Evolutionary conservation across 1,139 yeast genomes (phyloP), one percentile per base, ranked within the genome.

Genomic region (Hanseniaspora sp.): DNA sequence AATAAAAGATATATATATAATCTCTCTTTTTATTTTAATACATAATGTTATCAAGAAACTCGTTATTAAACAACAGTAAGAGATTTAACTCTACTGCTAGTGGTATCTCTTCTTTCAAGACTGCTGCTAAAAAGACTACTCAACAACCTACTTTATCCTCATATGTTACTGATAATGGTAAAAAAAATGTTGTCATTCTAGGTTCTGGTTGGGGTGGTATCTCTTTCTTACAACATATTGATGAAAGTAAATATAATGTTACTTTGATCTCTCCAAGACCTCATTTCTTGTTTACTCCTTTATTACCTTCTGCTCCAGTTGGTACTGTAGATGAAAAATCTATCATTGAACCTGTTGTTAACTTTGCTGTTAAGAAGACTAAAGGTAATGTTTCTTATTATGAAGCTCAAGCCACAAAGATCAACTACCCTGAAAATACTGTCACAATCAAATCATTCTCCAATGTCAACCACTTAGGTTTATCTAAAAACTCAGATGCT

Each of bases 171-270:
- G 58, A 61, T 37, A 59, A 61, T 47, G 48, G 53, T 8, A 71
- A 69, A 60, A 71, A 71, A 57, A 67, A 66, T 44, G 67, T 71
- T 48, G 95, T 88, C 52, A 81, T 90, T 57, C 77, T 90, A 61
- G 97, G 97, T 57, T 80, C 95, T 46, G 96, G 96, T 56, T 90
- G 96, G 96, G 96, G 95, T 60, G 83, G 95, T 23, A 82, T 85
- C 56, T 80, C 90, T 3, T 75, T 88, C 63, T 76, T 90, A 67
- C 87, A 88, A 73, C 80, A 83, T 69, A 78, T 90, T 67, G 96
- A 90, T 69, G 83, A 96, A 56, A 75, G 87, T 56, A 78, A 83
- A 68, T 90, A 88, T 74, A 86, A 90, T 66, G 96, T 90, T 57
- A 83, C 88, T 46, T 82, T 90, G 58, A 83, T 90, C 52, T 86